Percentiles rank a stretch among this genome's conserved stretches.
These are phyloP conservation scores for Aspergillus ellipticus DNA, from an alignment of 495 filamentous ascomycete species.

Conservation along the genomic window DNA sequence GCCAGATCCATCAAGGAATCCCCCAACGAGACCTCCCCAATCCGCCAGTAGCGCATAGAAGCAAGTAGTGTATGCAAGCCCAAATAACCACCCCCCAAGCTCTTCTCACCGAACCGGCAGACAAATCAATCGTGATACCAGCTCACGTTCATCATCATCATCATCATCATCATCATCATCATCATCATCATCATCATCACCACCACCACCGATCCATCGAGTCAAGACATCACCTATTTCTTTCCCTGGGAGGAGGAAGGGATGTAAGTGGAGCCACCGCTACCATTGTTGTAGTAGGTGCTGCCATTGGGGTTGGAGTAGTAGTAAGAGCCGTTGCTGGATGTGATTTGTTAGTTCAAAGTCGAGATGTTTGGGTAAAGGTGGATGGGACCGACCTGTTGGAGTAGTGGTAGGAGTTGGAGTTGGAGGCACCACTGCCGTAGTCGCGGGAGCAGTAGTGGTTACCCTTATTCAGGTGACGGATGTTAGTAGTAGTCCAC, in stretches of 20 bases:
- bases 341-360: neutral
- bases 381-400: slow-evolving; percentile 30
- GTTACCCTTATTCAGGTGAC: slow-evolving; percentile 35
- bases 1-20: no score
- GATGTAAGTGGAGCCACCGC: slow-evolving; percentile 27
- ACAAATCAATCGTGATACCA: no score
- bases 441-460: slow-evolving; percentile 51
- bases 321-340: slow-evolving; percentile 38
- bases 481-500: neutral
- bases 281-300: slow-evolving; percentile 39
- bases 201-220: no score
- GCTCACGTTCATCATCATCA: no score
- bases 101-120: no score
- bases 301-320: slow-evolving; percentile 40
- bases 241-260: neutral
- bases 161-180: no score
- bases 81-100: no score
- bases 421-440: slow-evolving; percentile 36
- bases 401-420: slow-evolving; percentile 49
- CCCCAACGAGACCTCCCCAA: no score
- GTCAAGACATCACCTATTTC: no score
- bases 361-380: neutral
- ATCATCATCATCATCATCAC: no score
- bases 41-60: no score
- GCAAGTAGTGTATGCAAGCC: no score